Evolutionary conservation across 768 basidiomycete species (phyloP), one percentile per base, ranked within the genome.

Genomic region (Suillus weaverae): DNA sequence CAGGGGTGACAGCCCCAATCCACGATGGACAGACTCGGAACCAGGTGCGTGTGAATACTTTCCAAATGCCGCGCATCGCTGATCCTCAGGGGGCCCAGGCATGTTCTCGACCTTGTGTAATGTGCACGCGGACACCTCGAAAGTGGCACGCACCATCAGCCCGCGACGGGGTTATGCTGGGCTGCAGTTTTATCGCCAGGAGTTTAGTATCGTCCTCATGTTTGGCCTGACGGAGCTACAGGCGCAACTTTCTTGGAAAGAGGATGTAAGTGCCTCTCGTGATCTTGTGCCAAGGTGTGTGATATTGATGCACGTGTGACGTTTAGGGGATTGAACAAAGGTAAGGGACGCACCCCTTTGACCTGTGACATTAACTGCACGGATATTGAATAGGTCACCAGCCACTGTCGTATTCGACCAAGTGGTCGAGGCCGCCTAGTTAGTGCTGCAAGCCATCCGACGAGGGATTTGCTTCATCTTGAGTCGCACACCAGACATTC

Each of bases 201-300:
- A 72, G 11, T 84, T 78, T 61, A 76, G 79, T 14, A 71, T 85
- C 32, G 73, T 83, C 41, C 66, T 85, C 60, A 75, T 73, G 60
- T 80, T 82, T 46, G 84, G 84, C 0, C 54, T 78, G 46, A 81
- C 83, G 0, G 83, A 85, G 57, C 56, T 84, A n/a, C 78, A 81
- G 62, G 82, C 82, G 0, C 80, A 82, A 48, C 76, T 83, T 20
- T 70, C 74, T 10, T 85, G 84, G 84, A 72, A 66, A 51, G 82
- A 84, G 60, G 67, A 78, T 54, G 77, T 79, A 72, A 43, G 77
- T 78, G 65, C 26, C 63, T 41, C 26, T 30, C 9, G 9, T 39
- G 16, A 35, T 38, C 26, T 18, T 63, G 20, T 16, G 22, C 18
- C 30, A 26, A 61, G 51, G 5, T 51, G 20, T 18, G 14, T 36